Percentiles rank a stretch among this genome's conserved stretches.
These are phyloP conservation scores for Rhypophila decipiens DNA, from an alignment of 495 filamentous ascomycete genomes.

Conservation along the genomic window DNA sequence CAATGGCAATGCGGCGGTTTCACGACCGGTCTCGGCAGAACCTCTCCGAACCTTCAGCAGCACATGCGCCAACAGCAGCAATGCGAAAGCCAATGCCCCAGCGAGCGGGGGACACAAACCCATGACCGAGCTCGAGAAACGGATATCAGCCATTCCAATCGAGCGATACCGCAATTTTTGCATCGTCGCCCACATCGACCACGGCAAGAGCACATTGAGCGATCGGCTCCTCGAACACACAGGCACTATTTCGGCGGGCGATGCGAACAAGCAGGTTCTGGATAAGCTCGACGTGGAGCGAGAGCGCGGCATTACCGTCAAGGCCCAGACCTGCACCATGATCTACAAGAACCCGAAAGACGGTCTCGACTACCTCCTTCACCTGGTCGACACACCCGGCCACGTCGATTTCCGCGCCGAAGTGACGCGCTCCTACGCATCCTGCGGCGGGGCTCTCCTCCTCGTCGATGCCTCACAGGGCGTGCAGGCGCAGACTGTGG, in stretches of 20 bases:
- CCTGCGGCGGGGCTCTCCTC: conserved; percentile 86
- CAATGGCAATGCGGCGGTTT: background rate
- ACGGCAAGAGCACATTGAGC: conserved; percentile 92
- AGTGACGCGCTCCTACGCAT: conserved; percentile 89
- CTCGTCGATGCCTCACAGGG: conserved; percentile 93
- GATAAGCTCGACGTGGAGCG: conserved; percentile 97
- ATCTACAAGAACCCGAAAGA: conserved; percentile 66
- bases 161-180: conserved; percentile 94
- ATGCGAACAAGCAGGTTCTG: conserved; percentile 88
- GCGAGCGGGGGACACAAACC: background rate
- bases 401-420: conserved; percentile 96
- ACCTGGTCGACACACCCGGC: conserved; percentile 93
- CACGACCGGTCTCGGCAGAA: background rate
- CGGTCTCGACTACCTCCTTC: conserved; percentile 83
- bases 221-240: conserved; percentile 92
- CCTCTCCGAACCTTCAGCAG: too few relatives aligned
- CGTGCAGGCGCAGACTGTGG: conserved; percentile 89
- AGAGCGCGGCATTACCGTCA: conserved; percentile 94
- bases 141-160: conserved; percentile 84
- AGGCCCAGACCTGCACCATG: conserved; percentile 98
- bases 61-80: too few relatives aligned
- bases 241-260: conserved; percentile 74
- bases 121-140: conserved; percentile 57
- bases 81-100: background rate
- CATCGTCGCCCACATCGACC: conserved; percentile 97